Conservation (phyloP, 2,329 filamentous ascomycete species). For the Fusarium camptoceras region DNA sequence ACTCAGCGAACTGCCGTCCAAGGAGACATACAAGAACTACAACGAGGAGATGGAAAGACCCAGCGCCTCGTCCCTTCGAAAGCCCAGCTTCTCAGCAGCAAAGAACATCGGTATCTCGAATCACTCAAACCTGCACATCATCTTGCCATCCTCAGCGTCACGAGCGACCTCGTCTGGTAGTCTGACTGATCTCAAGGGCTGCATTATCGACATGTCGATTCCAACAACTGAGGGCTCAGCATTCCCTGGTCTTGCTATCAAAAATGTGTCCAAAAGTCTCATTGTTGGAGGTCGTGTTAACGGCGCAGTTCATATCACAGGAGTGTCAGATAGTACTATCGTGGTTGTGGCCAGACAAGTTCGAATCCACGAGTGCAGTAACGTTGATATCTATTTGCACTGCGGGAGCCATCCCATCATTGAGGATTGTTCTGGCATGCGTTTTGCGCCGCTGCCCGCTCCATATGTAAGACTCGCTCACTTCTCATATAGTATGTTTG, state of each 20-base stretch:
- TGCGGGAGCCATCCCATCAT: conserved; percentile 91
- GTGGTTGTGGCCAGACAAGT: conserved; percentile 88
- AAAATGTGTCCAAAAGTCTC: conserved; percentile 75
- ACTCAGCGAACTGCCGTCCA: conserved; percentile 34
- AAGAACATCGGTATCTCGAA: conserved; percentile 73
- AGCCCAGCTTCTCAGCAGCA: conserved; percentile 72
- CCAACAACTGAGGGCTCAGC: conserved; percentile 67
- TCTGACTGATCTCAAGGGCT: conserved; percentile 74
- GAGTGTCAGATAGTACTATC: conserved; percentile 76
- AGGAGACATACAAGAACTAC: conserved; percentile 61
- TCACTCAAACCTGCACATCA: conserved; percentile 78
- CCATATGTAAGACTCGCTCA: conserved; percentile 69
- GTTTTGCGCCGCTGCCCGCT: conserved; percentile 81
- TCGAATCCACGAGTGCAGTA: conserved; percentile 86
- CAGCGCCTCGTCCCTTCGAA: conserved; percentile 59
- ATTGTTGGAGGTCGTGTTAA: conserved; percentile 82
- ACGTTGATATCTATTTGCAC: conserved; percentile 86
- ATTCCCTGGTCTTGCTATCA: conserved; percentile 77
- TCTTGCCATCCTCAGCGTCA: conserved; percentile 77
- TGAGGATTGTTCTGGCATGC: conserved; percentile 83
- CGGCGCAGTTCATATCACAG: conserved; percentile 87
- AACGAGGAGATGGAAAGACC: conserved; percentile 65
- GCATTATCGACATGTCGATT: conserved; percentile 83
- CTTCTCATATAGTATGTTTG: neutral
- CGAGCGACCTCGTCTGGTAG: conserved; percentile 79